Evolutionary conservation across 345 rosid genomes (phyloP).

Genomic region (Atalantia buxifolia): DNA sequence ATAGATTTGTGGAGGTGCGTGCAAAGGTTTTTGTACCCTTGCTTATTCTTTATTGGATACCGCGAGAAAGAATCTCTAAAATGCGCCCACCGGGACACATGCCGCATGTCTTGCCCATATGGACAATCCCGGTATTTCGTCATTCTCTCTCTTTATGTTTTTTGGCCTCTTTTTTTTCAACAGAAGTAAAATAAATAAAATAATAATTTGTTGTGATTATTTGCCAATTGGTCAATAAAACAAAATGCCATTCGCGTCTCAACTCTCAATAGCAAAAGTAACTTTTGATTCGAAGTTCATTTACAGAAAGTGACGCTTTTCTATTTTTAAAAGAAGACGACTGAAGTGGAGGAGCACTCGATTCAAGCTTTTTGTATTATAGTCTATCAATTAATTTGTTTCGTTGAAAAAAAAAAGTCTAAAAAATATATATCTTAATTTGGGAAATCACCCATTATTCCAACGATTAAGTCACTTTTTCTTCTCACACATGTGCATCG

Average conservation of each 20-base stretch:
- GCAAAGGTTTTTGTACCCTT: slow-evolving; percentile 5
- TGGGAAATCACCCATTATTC: no score
- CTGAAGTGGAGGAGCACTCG: not conserved
- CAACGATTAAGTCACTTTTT: no score
- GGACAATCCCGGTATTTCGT: slow-evolving; percentile 4
- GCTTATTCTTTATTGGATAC: slow-evolving; percentile 22
- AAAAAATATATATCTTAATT: no score
- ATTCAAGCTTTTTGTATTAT: not conserved
- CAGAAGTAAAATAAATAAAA: not conserved
- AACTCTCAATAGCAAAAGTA: no score
- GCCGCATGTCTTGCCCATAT: slow-evolving; percentile 12
- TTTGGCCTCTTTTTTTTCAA: no score
- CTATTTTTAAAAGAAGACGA: no score
- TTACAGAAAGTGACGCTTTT: no score
- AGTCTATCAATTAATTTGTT: no score
- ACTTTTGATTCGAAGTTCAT: no score
- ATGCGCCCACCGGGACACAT: slow-evolving; percentile 27
- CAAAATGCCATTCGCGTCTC: not conserved
- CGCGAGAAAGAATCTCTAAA: slow-evolving; percentile 34
- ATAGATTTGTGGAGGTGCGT: slow-evolving; percentile 10
- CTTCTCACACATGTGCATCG: no score
- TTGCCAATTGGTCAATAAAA: not conserved
- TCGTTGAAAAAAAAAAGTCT: no score
- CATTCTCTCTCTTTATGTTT: no score
- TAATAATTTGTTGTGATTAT: not conserved